Conservation (phyloP, 2,329 filamentous ascomycete species). For the Aspergillus versicolor region DNA sequence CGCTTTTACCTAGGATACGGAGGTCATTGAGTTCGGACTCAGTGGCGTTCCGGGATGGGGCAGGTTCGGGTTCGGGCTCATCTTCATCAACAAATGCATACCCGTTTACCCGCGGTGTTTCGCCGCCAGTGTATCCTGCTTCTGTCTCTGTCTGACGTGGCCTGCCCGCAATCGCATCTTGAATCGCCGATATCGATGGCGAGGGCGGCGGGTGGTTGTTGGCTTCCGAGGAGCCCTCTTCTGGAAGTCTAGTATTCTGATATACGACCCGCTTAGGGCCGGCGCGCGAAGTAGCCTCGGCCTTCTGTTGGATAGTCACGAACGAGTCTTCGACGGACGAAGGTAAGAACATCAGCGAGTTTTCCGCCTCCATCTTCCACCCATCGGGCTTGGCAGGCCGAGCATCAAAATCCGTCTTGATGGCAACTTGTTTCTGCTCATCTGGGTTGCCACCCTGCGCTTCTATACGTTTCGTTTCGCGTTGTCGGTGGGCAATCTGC, state of each 20-base stretch:
- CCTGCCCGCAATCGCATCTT: constrained; percentile 77
- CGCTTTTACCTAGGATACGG: constrained; percentile 43
- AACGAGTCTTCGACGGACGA: constrained; percentile 52
- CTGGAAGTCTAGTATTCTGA: constrained; percentile 74
- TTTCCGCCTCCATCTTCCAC: constrained; percentile 74
- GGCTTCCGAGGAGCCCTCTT: constrained; percentile 42
- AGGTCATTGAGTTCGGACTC: constrained; percentile 22
- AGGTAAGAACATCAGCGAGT: constrained; percentile 78
- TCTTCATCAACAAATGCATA: constrained; percentile 91
- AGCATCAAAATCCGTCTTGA: constrained; percentile 63
- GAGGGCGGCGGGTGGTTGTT: constrained; percentile 62
- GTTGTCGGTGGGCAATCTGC: constrained; percentile 55
- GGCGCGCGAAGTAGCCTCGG: constrained; percentile 69
- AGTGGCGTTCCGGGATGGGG: constrained; percentile 16
- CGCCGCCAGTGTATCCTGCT: constrained; percentile 57
- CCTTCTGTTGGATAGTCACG: constrained; percentile 64
- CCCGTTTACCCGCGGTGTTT: constrained; percentile 88
- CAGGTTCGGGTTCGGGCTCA: constrained; percentile 42
- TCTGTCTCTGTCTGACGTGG: constrained; percentile 64
- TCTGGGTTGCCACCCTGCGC: constrained; percentile 59
- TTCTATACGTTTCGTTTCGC: constrained; percentile 70
- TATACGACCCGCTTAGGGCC: constrained; percentile 77
- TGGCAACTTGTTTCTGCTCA: constrained; percentile 58
- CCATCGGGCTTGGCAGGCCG: constrained; percentile 74
- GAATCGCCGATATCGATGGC: constrained; percentile 79